Conservation (phyloP, 768 basidiomycete genomes). For the Rhodotorula toruloides region DNA sequence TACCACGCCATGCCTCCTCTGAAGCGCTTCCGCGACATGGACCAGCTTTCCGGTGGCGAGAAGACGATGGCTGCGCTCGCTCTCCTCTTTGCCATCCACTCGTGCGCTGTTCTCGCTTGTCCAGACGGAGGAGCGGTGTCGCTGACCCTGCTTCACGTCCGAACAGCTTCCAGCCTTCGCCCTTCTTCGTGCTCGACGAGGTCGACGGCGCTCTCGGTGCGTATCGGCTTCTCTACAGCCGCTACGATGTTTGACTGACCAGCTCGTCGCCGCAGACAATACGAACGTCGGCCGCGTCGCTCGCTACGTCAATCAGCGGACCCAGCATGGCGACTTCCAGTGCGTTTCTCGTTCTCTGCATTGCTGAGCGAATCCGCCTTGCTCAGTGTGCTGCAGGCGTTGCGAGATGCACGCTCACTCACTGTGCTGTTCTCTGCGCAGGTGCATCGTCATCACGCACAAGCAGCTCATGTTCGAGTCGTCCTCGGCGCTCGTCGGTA, state of each 20-base stretch:
- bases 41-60: conserved; percentile 94
- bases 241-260: background rate
- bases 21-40: conserved; percentile 99
- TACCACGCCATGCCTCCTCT: conserved; percentile 99
- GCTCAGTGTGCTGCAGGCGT: no score
- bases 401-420: background rate
- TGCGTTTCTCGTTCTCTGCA: background rate
- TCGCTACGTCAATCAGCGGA: conserved; percentile 79
- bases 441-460: conserved; percentile 91
- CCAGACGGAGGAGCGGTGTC: background rate
- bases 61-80: conserved; percentile 98
- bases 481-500: conserved; percentile 40
- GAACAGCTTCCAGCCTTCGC: conserved; percentile 83
- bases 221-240: background rate
- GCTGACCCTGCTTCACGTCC: background rate
- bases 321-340: conserved; percentile 54
- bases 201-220: conserved; percentile 78
- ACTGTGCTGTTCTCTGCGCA: conserved; percentile 3
- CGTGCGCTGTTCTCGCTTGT: conserved; percentile 50
- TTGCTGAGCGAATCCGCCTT: no score
- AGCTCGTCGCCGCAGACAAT: conserved; percentile 56
- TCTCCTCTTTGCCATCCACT: conserved; percentile 91
- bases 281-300: conserved; percentile 97
- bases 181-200: conserved; percentile 98
- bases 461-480: conserved; percentile 66